Evolutionary conservation across 257 asterid species (phyloP).

Genomic region (Lantana camara): DNA sequence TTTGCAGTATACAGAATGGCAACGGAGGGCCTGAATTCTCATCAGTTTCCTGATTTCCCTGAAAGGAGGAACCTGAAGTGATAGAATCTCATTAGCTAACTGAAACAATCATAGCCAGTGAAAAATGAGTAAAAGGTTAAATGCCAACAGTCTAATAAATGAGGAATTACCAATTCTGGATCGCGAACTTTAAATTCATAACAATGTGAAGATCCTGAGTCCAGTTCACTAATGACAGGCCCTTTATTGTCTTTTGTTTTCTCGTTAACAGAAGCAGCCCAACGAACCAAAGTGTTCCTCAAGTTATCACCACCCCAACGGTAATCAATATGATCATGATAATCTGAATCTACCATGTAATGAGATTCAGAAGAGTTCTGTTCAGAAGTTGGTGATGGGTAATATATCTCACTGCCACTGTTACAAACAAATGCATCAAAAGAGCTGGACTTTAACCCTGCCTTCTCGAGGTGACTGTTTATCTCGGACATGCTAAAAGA

Average conservation of each 20-base stretch:
- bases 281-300: slow-evolving; percentile 59
- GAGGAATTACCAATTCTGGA: slow-evolving; percentile 46
- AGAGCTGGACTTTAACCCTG: slow-evolving; percentile 47
- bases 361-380: slow-evolving; percentile 43
- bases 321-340: slow-evolving; percentile 65
- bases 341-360: slow-evolving; percentile 61
- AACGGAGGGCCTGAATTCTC: slow-evolving; percentile 77
- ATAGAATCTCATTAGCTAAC: background rate
- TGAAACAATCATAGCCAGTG: background rate
- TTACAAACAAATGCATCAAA: slow-evolving; percentile 77
- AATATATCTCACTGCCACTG: slow-evolving; percentile 76
- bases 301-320: slow-evolving; percentile 82
- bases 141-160: background rate
- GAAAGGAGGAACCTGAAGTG: slow-evolving; percentile 59
- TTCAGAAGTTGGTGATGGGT: slow-evolving; percentile 48
- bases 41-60: slow-evolving; percentile 61
- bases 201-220: slow-evolving; percentile 67
- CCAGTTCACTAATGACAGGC: slow-evolving; percentile 47
- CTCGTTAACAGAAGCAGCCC: slow-evolving; percentile 62
- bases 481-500: slow-evolving; percentile 56
- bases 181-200: slow-evolving; percentile 51
- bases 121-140: slow-evolving; percentile 7
- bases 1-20: slow-evolving; percentile 59
- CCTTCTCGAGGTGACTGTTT: slow-evolving; percentile 48
- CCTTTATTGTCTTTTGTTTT: slow-evolving; percentile 40